Base-by-base conservation (phyloP, 2,329 filamentous ascomycete species). In the Fusarium coffeatum region DNA sequence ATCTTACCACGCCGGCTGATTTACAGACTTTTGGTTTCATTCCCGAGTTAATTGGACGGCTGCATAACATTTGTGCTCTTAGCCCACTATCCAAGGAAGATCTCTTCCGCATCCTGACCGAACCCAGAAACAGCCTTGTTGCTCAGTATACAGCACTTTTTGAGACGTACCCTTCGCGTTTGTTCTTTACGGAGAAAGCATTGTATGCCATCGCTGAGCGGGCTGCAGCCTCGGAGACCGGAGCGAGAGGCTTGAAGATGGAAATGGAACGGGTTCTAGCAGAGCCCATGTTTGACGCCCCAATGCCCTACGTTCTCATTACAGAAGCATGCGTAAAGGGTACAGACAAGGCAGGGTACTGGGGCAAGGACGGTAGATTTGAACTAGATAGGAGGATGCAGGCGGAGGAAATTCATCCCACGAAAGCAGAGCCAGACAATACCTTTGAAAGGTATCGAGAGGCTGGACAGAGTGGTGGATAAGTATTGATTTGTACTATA, bases 41-140 rank as follows among this genome's bases (percentile, higher is more conserved):
- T 56, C 94, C 94, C 1, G 94, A 98, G 80, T 85, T 98, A n/a
- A 92, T 98, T 55, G 96, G 96, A n/a, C 92, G 96, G 20, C 89
- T 99, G 49, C 95, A 97, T 55, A 93, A 97, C 62, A 92, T 94
- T 50, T 94, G 93, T 65, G 93, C 96, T 0, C 87, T 99, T 0
- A 91, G 93, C 16, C 90, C 93, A 0, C 85, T 99, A 1, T 88
- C 87, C 3, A 82, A 86, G 16, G 77, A 84, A 25, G 88, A 90
- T 63, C 88, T 99, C 15, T 89, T 95, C 55, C 90, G 94, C 55
- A 96, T 99, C 66, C 86, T 99, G 41, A 98, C 93, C 0, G 95
- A 98, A 78, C 96, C 96, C 2, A 90, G 92, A 61, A 97, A 98
- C 81, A 93, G 91, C 55, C 86, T 99, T 1, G 86, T 97, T 5